Evolutionary conservation across 2,329 filamentous ascomycete genomes (phyloP).

Genomic region (Apiospora rasikravindrae): DNA sequence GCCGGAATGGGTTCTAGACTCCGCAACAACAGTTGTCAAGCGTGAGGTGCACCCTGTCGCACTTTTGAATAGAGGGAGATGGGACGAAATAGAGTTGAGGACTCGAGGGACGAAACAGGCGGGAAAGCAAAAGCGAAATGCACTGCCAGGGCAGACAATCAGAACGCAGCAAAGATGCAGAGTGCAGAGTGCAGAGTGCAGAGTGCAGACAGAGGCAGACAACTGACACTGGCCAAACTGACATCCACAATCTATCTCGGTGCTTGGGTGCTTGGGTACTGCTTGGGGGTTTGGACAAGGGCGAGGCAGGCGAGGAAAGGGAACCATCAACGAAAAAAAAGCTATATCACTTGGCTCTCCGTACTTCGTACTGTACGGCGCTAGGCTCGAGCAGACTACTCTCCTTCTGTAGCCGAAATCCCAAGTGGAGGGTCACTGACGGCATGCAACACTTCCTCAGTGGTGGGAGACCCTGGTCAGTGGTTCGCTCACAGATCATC

Average conservation of each 20-base stretch:
- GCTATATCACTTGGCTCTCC: neutral
- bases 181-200: neutral
- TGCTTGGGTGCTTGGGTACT: neutral
- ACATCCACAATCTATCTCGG: neutral
- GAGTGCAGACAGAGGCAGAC: too few species aligned
- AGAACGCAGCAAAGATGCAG: neutral
- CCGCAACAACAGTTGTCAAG: conserved; percentile 17
- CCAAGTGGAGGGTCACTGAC: conserved; percentile 15
- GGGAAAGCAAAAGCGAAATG: conserved; percentile 12
- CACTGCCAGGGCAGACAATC: neutral
- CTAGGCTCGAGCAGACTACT: neutral
- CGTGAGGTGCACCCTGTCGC: neutral
- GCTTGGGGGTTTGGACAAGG: conserved; percentile 20
- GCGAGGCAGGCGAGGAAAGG: neutral
- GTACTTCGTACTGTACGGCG: neutral
- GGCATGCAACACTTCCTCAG: neutral
- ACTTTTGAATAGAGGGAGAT: neutral
- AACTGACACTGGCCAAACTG: neutral
- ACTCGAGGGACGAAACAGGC: conserved; percentile 11
- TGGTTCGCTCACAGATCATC: conserved; percentile 7
- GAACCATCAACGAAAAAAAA: neutral
- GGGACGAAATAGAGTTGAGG: conserved; percentile 12
- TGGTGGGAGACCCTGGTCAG: conserved; percentile 8
- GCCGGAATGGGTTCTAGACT: conserved; percentile 14
- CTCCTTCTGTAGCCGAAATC: conserved; percentile 10